Base-by-base conservation (phyloP, 2,329 filamentous ascomycete species). In the Colletotrichum tropicicola region DNA sequence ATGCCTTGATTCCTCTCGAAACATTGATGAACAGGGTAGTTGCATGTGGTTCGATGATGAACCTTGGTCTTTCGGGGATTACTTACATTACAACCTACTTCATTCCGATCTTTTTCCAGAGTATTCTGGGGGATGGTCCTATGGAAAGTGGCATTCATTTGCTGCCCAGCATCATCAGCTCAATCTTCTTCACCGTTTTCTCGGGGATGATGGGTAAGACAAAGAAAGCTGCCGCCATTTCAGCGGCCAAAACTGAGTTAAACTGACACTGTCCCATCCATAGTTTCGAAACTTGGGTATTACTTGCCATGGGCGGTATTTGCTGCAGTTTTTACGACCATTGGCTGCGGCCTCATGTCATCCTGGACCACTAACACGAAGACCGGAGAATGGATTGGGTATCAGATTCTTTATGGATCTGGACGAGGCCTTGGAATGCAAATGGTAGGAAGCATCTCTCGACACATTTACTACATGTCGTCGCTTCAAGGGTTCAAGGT, bases 71-170 rank as follows among this genome's bases (percentile, higher is more conserved):
- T 39, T 78, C 82, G 59, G 75, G 85, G 19, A 78, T 79, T 4
- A 75, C 78, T 2, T 74, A 77, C 13, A 81, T 82, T 59, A 81
- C 85, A 64, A 72, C 83, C 4, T 83, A 81, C 74, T 83, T 82
- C 68, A 73, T 85, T 4, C 82, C 84, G 4, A 78, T 85, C 59
- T 86, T 83, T 75, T 85, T 86, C 73, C 82, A 86, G 72, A 77
- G 79, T 32, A 76, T 85, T 65, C 78, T 78, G 57, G 76, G 75
- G 13, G 75, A 76, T 30, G 73, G 70, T 12, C 75, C 80, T 0
- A 76, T 76, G n/a, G 69, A 73, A 13, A 74, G 71, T 5, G 80
- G 79, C 6, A 74, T 83, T 5, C 73, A 74, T 17, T 79, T 79
- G 59, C 72, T 84, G 12, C 79, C 82, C 2, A 71, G 78, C 4